phyloP scores from a whole-genome alignment of 208 protist species.

The Crithidia mellificae region DNA sequence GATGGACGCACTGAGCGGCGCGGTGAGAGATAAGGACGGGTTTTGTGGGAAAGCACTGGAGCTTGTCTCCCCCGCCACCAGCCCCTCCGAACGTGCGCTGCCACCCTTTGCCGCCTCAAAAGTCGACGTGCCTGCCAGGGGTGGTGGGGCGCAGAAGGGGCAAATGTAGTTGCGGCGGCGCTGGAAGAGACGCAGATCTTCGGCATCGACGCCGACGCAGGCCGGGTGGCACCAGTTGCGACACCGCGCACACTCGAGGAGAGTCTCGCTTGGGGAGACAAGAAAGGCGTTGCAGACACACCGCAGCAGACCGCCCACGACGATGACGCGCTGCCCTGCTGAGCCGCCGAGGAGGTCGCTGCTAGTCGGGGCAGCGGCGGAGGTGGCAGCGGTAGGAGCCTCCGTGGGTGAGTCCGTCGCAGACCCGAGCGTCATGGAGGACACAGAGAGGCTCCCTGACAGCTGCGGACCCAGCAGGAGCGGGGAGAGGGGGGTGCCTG shows the following conservation, averaged over 20 bases:
- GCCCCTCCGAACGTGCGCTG: not conserved
- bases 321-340: conserved; percentile 20
- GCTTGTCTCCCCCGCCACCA: not conserved
- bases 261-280: conserved; percentile 46
- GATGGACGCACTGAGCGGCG: conserved; percentile 27
- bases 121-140: not conserved
- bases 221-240: conserved; percentile 76
- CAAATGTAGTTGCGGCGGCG: conserved; percentile 51
- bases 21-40: conserved; percentile 15
- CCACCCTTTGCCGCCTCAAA: not conserved
- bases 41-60: not conserved
- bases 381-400: not conserved
- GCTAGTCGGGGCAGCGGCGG: not conserved
- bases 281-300: conserved; percentile 81
- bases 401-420: not conserved
- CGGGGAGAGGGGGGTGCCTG: not conserved
- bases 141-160: conserved; percentile 46
- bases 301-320: conserved; percentile 61
- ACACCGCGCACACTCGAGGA: conserved; percentile 73
- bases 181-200: conserved; percentile 43
- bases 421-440: not conserved
- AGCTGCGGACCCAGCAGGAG: not conserved
- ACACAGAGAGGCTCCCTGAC: not conserved
- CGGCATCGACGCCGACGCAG: conserved; percentile 73
- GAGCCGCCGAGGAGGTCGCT: not conserved